Evolutionary conservation across 2,329 filamentous ascomycete genomes (phyloP).

Genomic region (Diaporthe citrichinensis): DNA sequence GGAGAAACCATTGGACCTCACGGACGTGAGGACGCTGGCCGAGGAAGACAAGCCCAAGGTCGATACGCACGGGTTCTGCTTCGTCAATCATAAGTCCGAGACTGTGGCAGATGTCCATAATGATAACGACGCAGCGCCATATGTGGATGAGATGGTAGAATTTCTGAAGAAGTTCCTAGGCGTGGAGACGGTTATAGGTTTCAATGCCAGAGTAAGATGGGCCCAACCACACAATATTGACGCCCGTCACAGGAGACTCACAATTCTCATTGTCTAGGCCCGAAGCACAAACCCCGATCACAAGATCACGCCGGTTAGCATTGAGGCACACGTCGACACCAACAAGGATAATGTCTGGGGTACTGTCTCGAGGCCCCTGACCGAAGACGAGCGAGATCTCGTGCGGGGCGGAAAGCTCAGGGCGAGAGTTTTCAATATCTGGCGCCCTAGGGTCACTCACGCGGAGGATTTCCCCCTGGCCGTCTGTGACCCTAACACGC

Average conservation of each 20-base stretch:
- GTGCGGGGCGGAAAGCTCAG: conserved; percentile 23
- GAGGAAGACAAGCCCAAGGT: conserved; percentile 31
- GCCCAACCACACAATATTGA: not conserved
- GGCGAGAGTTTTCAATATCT: conserved; percentile 33
- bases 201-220: conserved; percentile 30
- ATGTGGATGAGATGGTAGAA: conserved; percentile 23
- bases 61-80: conserved; percentile 22
- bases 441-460: conserved; percentile 30
- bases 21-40: conserved; percentile 22
- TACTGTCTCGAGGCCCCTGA: conserved; percentile 16
- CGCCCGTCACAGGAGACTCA: not conserved
- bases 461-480: conserved; percentile 29
- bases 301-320: conserved; percentile 25
- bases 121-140: conserved; percentile 22
- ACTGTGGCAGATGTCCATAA: conserved; percentile 2
- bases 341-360: conserved; percentile 32
- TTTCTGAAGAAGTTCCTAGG: conserved; percentile 12
- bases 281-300: conserved; percentile 29
- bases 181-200: conserved; percentile 19
- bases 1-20: conserved; percentile 27
- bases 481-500: conserved; percentile 31
- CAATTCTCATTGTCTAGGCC: not conserved
- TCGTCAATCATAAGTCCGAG: conserved; percentile 16
- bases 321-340: conserved; percentile 31
- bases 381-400: conserved; percentile 23